Conservation (phyloP, 1,284 basidiomycete species). For the Peniophora sp. region DNA sequence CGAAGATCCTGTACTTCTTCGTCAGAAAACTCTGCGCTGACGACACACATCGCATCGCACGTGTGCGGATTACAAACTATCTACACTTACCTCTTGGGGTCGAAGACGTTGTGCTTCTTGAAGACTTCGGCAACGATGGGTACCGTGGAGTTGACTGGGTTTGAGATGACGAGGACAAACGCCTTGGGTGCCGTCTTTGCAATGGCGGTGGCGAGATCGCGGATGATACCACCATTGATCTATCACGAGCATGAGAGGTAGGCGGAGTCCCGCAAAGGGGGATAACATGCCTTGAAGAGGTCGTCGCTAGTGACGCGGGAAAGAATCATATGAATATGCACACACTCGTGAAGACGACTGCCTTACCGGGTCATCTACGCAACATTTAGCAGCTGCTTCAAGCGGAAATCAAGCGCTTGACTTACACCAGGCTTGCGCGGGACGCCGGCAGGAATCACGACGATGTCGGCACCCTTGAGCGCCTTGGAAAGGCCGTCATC, state of each 20-base stretch:
- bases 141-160: slow-evolving; percentile 96
- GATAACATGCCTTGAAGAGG: slow-evolving; percentile 73
- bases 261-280: neutral
- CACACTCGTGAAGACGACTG: neutral
- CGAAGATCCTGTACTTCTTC: slow-evolving; percentile 65
- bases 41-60: neutral
- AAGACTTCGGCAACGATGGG: slow-evolving; percentile 94
- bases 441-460: slow-evolving; percentile 96
- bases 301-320: slow-evolving; percentile 57
- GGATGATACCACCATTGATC: slow-evolving; percentile 98
- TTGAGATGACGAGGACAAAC: slow-evolving; percentile 91
- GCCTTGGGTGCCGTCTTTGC: slow-evolving; percentile 86
- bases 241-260: slow-evolving; percentile 19
- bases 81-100: slow-evolving; percentile 70
- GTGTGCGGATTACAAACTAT: slow-evolving; percentile 6
- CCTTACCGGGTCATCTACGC: slow-evolving; percentile 68
- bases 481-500: slow-evolving; percentile 80
- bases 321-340: slow-evolving; percentile 1
- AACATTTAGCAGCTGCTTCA: slow-evolving; percentile 7
- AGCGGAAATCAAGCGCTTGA: slow-evolving; percentile 1
- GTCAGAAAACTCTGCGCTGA: slow-evolving; percentile 1
- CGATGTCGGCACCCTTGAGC: slow-evolving; percentile 80
- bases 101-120: slow-evolving; percentile 88
- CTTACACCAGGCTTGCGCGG: slow-evolving; percentile 91
- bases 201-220: slow-evolving; percentile 86